These are phyloP conservation scores for Xylariaceae sp. DNA, from an alignment of 2,329 filamentous ascomycete species.

Conservation along the genomic window DNA sequence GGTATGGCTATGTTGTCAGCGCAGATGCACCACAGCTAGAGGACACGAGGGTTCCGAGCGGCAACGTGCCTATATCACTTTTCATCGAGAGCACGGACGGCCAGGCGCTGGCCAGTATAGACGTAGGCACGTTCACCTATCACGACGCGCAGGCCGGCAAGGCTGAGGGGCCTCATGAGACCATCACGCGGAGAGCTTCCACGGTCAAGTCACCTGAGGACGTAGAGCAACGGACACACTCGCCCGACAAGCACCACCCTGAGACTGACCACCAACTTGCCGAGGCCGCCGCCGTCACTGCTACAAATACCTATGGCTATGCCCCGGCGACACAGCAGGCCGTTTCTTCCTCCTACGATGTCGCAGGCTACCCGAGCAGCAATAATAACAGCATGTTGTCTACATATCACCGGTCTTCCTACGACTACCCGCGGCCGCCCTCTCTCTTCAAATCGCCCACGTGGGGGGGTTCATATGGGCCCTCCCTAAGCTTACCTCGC, in stretches of 20 bases:
- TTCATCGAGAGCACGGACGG: conserved; percentile 47
- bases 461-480: conserved; percentile 40
- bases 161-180: conserved; percentile 34
- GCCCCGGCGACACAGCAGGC: conserved; percentile 48
- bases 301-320: conserved; percentile 53
- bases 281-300: conserved; percentile 28
- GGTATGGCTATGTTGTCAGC: conserved; percentile 66
- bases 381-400: conserved; percentile 49
- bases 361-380: conserved; percentile 25
- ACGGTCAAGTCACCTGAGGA: conserved; percentile 40
- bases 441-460: conserved; percentile 34
- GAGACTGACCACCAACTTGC: conserved; percentile 28
- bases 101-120: conserved; percentile 47
- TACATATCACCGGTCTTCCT: conserved; percentile 48
- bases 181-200: conserved; percentile 36
- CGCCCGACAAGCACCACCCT: conserved; percentile 27
- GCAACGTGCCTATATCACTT: conserved; percentile 51
- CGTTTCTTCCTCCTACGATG: conserved; percentile 35
- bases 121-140: conserved; percentile 43
- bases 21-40: conserved; percentile 62
- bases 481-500: conserved; percentile 35
- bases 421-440: conserved; percentile 40
- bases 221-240: conserved; percentile 38
- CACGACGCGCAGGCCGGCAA: conserved; percentile 33
- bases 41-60: conserved; percentile 44